phyloP scores from a whole-genome alignment of 208 protist species.

The Acanthamoeba rhysodes region DNA sequence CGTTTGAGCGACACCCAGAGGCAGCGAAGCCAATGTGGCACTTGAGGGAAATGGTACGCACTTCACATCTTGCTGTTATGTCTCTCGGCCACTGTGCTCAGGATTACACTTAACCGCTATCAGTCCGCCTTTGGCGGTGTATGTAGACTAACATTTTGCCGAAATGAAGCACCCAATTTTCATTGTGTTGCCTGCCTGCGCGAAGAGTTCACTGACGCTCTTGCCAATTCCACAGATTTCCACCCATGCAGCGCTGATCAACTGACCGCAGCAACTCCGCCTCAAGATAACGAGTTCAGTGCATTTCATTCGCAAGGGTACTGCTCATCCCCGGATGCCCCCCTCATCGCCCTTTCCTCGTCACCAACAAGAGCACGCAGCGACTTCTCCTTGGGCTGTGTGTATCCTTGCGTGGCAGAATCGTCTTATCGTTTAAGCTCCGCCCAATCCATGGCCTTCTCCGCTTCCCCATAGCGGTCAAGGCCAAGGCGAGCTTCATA shows the following conservation, averaged over 20 bases:
- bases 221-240: neutral
- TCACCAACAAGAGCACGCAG: conserved; percentile 2
- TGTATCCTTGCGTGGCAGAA: neutral
- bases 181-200: neutral
- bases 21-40: too few species aligned
- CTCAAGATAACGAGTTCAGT: neutral
- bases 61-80: neutral
- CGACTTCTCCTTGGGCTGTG: neutral
- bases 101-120: conserved; percentile 1
- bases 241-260: too few species aligned
- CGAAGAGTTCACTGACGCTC: neutral
- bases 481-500: too few species aligned
- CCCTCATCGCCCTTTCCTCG: neutral
- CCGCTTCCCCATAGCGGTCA: too few species aligned
- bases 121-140: neutral
- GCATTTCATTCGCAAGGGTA: too few species aligned
- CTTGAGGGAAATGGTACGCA: too few species aligned
- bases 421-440: neutral
- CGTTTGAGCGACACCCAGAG: too few species aligned
- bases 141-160: conserved; percentile 18
- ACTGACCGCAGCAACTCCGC: too few species aligned
- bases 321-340: neutral
- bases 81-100: neutral
- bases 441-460: too few species aligned
- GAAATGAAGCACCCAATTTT: neutral